Percentiles rank a stretch among this genome's conserved stretches.
phyloP scores from a whole-genome alignment of 2,329 filamentous ascomycete species.

The Ilyonectria destructans region DNA sequence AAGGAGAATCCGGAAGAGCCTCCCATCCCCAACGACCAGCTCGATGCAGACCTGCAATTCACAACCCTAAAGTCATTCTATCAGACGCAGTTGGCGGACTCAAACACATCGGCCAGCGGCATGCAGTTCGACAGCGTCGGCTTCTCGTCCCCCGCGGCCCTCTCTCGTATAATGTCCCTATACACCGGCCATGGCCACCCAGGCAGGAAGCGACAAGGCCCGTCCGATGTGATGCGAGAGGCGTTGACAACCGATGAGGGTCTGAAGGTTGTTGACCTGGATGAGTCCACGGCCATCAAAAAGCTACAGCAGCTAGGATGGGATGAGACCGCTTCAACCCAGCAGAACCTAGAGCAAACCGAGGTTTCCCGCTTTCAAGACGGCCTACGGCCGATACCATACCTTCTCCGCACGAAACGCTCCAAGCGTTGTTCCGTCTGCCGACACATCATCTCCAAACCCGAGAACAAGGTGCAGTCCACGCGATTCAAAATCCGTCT shows the following conservation, averaged over 20 bases:
- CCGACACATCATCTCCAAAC: slow-evolving; percentile 95
- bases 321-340: slow-evolving; percentile 71
- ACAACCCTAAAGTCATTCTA: slow-evolving; percentile 85
- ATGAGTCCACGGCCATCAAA: slow-evolving; percentile 75
- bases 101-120: slow-evolving; percentile 67
- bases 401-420: slow-evolving; percentile 90
- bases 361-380: slow-evolving; percentile 76
- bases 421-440: slow-evolving; percentile 94
- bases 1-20: slow-evolving; percentile 62
- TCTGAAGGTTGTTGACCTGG: slow-evolving; percentile 73
- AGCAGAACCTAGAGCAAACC: slow-evolving; percentile 66
- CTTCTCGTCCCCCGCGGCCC: slow-evolving; percentile 83
- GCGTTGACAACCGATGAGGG: slow-evolving; percentile 81
- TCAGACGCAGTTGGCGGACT: slow-evolving; percentile 81
- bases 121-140: slow-evolving; percentile 63
- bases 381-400: slow-evolving; percentile 86
- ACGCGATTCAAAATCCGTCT: slow-evolving; percentile 94
- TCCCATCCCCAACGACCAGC: slow-evolving; percentile 60
- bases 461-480: slow-evolving; percentile 90
- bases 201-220: slow-evolving; percentile 77
- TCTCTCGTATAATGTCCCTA: slow-evolving; percentile 92
- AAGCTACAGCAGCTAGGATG: slow-evolving; percentile 74
- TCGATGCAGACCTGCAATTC: slow-evolving; percentile 81
- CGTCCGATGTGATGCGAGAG: slow-evolving; percentile 85
- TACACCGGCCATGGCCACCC: slow-evolving; percentile 80